Evolutionary conservation across 108 stramenopile species (phyloP), one percentile per base, ranked within the genome.

Genomic region (Cylindrotheca closterium): DNA sequence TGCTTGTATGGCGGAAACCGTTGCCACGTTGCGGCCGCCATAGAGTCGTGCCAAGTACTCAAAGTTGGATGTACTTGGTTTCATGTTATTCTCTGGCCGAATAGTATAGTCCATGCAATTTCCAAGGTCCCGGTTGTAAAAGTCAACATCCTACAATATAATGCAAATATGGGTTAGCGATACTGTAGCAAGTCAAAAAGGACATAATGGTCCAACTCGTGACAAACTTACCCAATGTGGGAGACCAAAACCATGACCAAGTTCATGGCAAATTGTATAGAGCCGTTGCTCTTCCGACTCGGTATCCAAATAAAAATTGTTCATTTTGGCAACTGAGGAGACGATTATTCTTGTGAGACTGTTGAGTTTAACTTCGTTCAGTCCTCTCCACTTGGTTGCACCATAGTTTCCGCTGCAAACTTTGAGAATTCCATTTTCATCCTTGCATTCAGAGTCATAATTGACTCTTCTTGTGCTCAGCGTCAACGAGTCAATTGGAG

Each of bases 351-450:
- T 78, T 37, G 80, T 68, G 25, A 65, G 58, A 5, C 57, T 15
- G 25, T 76, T 60, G 2, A 88, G 61, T 55, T 79, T 27, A 29
- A 79, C 68, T 63, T 85, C 80, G 65, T 94, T 94, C 3, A 90
- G 65, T 0, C 93, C 93, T 27, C 83, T 60, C 93, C 93, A 94
- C 50, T 72, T 61, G 4, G 86, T 91, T 23, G 83, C 80, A 3
- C 89, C 93, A 65, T 94, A 94, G 57, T 94, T 68, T 0, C 79
- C 89, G 63, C 90, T 88, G 79, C 92, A 93, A 0, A 88, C 87
- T 68, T 90, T 93, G 27, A 81, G 15, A 45, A 73, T 74, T 1
- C 79, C 77, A 0, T 30, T 53, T 7, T 71, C 74, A 61, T 78
- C 24, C 56, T 49, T 34, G 57, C 92, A 93, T 7, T 75, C 81